A percentile compares a stretch with the other conserved stretches of the same genome.
Conservation (phyloP, 345 rosid species). For the Salix brachista region DNA sequence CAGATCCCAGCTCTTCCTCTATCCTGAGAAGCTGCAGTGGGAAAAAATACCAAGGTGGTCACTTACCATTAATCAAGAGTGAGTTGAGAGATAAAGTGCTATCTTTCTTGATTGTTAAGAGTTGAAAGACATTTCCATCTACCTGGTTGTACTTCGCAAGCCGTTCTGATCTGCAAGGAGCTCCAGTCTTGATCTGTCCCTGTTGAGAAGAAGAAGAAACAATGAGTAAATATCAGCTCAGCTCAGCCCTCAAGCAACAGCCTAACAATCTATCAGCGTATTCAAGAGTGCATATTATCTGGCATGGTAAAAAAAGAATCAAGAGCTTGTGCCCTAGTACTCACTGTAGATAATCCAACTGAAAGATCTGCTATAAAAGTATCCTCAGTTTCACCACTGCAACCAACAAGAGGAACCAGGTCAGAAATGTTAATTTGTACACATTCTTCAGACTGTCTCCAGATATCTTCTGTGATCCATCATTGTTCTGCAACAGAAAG, state of each 20-base stretch:
- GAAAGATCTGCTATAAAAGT: slow-evolving; percentile 93
- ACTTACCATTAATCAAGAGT: neutral
- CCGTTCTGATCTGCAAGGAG: slow-evolving; percentile 97
- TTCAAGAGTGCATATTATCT: neutral
- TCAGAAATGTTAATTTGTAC: slow-evolving; percentile 46
- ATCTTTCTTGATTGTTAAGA: neutral
- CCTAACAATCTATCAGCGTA: neutral
- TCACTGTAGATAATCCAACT: slow-evolving; percentile 91
- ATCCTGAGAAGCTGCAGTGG: slow-evolving; percentile 48
- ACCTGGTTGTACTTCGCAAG: slow-evolving; percentile 96
- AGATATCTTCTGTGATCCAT: slow-evolving; percentile 84
- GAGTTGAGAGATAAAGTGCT: neutral
- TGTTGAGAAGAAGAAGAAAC: slow-evolving; percentile 18
- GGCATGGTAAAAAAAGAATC: neutral
- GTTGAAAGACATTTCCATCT: neutral
- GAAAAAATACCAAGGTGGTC: neutral
- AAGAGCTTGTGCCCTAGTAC: neutral
- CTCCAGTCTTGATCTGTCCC: slow-evolving; percentile 98
- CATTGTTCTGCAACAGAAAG: slow-evolving; percentile 50
- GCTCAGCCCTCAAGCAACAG: neutral
- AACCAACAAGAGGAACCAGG: neutral
- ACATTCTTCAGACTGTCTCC: slow-evolving; percentile 81
- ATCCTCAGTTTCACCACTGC: slow-evolving; percentile 97
- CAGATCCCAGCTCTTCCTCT: slow-evolving; percentile 52
- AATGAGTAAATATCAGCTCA: neutral